A percentile compares a stretch with the other conserved stretches of the same genome.
phyloP scores from a whole-genome alignment of 2,329 filamentous ascomycete genomes.

The Phialocephala subalpina region DNA sequence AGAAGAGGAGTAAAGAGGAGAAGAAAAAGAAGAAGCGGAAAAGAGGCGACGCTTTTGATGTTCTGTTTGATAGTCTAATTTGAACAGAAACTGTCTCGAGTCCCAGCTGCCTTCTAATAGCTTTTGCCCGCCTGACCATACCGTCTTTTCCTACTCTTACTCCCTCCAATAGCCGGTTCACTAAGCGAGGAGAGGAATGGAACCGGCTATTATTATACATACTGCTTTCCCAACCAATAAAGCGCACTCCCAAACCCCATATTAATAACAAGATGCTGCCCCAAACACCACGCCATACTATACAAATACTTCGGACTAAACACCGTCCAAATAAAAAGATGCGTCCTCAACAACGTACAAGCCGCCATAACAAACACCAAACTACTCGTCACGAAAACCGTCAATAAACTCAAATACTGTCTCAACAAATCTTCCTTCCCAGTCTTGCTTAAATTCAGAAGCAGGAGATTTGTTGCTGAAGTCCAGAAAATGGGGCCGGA shows the following conservation, averaged over 20 bases:
- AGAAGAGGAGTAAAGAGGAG: constrained; percentile 38
- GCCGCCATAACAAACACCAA: constrained; percentile 84
- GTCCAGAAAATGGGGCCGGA: constrained; percentile 89
- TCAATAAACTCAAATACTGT: constrained; percentile 70
- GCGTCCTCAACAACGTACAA: constrained; percentile 83
- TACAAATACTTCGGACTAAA: constrained; percentile 98
- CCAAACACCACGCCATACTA: constrained; percentile 85
- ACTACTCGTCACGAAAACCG: constrained; percentile 72
- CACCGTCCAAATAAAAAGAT: constrained; percentile 98
- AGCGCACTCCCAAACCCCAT: constrained; percentile 66
- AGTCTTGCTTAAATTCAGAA: constrained; percentile 50
- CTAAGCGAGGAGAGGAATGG: too few species aligned
- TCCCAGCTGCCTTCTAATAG: background rate
- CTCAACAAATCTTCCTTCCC: constrained; percentile 30
- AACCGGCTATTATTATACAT: too few species aligned
- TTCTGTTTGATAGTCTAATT: constrained; percentile 70
- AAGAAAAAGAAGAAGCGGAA: constrained; percentile 61
- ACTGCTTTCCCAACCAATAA: constrained; percentile 58
- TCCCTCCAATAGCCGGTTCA: too few species aligned
- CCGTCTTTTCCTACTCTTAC: background rate
- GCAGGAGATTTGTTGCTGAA: constrained; percentile 67
- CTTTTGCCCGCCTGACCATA: background rate
- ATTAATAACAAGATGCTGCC: constrained; percentile 81
- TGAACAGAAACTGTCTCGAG: constrained; percentile 38
- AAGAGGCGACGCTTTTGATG: constrained; percentile 74